Conservation (phyloP, 2,329 filamentous ascomycete genomes). For the Pseudogymnoascus sp. region DNA sequence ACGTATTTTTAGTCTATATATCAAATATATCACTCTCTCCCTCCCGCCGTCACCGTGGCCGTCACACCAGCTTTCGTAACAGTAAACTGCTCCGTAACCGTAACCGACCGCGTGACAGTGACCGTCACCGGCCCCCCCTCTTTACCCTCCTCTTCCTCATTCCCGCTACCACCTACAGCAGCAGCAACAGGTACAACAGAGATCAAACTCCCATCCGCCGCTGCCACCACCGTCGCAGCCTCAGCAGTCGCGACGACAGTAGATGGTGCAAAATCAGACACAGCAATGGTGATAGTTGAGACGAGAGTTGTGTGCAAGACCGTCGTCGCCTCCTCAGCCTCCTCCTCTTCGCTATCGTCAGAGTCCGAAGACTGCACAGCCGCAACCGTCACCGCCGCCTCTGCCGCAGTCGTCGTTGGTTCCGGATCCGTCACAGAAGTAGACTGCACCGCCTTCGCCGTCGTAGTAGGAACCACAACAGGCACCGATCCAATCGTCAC, state of each 20-base stretch:
- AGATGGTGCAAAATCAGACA: not conserved
- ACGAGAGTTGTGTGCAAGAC: not conserved
- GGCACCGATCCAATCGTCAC: not conserved
- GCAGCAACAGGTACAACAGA: not conserved
- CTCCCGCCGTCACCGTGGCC: not conserved
- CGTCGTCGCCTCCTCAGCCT: not conserved
- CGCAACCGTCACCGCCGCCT: not conserved
- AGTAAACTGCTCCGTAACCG: conserved; percentile 5
- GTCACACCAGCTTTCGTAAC: not conserved
- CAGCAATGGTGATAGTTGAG: not conserved
- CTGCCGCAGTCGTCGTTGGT: not conserved
- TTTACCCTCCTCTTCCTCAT: not conserved
- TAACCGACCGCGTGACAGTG: conserved; percentile 8
- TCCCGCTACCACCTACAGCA: not conserved
- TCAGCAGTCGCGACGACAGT: not conserved
- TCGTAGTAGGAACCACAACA: not conserved
- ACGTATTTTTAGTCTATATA: not conserved
- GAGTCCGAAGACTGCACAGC: not conserved
- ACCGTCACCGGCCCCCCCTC: not conserved
- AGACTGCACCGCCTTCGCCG: not conserved
- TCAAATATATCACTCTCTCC: not conserved
- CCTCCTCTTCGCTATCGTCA: too few species aligned
- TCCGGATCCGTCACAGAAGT: not conserved
- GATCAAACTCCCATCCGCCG: not conserved
- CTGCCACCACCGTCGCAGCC: not conserved